Conservation (phyloP, 2,329 filamentous ascomycete species). For the Aureobasidium pullulans region DNA sequence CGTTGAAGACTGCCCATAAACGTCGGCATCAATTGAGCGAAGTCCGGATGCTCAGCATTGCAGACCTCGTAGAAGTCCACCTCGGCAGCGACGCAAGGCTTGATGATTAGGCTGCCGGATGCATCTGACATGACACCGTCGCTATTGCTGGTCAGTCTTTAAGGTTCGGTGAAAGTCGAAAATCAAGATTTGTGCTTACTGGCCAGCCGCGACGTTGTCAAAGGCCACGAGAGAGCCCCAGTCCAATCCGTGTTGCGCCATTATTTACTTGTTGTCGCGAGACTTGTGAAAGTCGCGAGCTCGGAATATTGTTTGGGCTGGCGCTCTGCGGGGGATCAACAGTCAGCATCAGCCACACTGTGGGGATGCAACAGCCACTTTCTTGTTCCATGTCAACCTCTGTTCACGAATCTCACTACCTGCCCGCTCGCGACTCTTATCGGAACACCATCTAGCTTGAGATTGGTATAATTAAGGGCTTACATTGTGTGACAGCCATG, state of each 20-base stretch:
- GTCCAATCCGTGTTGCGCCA: slow-evolving; percentile 43
- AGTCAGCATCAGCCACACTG: background rate
- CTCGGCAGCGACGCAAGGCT: slow-evolving; percentile 82
- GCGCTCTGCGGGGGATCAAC: background rate
- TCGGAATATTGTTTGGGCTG: background rate
- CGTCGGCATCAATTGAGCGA: slow-evolving; percentile 73
- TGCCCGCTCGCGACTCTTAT: background rate
- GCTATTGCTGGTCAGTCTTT: slow-evolving; percentile 40
- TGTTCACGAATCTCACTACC: background rate
- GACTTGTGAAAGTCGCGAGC: background rate
- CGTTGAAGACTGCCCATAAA: slow-evolving; percentile 75
- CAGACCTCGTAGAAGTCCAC: slow-evolving; percentile 81
- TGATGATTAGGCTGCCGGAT: slow-evolving; percentile 81
- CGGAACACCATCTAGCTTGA: too few relatives aligned
- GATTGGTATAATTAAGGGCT: too few relatives aligned
- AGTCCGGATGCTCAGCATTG: slow-evolving; percentile 58
- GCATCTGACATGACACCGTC: slow-evolving; percentile 83
- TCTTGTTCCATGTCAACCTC: background rate
- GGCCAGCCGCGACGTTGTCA: slow-evolving; percentile 72
- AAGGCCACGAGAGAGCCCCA: slow-evolving; percentile 59
- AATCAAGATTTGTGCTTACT: slow-evolving; percentile 53
- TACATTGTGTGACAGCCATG: too few relatives aligned
- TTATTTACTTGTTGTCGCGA: slow-evolving; percentile 7
- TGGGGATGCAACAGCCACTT: background rate
- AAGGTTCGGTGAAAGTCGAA: background rate